phyloP scores from a whole-genome alignment of 345 rosid genomes.

The Eucalyptus erythrocorys region DNA sequence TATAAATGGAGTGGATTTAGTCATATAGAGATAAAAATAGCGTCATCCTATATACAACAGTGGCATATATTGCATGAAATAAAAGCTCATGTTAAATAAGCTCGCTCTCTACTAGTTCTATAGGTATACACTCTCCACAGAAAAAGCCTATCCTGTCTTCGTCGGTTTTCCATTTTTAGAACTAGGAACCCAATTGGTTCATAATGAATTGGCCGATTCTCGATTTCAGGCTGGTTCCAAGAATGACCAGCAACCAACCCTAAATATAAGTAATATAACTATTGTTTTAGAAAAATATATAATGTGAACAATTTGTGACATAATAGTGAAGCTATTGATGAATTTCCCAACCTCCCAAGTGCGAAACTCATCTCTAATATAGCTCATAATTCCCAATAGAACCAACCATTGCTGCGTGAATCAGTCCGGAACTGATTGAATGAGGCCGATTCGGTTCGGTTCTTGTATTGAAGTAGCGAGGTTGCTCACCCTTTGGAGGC shows the following conservation, averaged over 20 bases:
- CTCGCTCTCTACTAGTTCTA: not conserved
- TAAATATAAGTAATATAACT: not conserved
- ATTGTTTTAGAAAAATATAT: not conserved
- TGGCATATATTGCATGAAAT: not conserved
- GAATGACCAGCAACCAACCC: not conserved
- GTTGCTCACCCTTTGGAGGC: not conserved
- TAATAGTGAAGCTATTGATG: not conserved
- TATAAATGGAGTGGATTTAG: too few species aligned
- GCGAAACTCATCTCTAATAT: not conserved
- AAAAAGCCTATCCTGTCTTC: not conserved
- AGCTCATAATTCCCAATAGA: not conserved
- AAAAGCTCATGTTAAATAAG: not conserved
- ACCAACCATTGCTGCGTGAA: not conserved
- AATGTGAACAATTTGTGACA: not conserved
- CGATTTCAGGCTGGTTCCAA: not conserved
- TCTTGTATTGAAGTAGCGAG: not conserved
- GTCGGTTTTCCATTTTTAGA: not conserved
- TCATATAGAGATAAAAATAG: too few species aligned
- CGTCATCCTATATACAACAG: rapidly evolving
- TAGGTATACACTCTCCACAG: not conserved
- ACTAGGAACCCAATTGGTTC: not conserved
- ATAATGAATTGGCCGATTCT: rapidly evolving
- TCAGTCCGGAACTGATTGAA: rapidly evolving
- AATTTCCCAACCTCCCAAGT: not conserved
- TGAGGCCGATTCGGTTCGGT: not conserved